Base-by-base conservation (phyloP, 1,284 basidiomycete species). In the Sutorius eximius region DNA sequence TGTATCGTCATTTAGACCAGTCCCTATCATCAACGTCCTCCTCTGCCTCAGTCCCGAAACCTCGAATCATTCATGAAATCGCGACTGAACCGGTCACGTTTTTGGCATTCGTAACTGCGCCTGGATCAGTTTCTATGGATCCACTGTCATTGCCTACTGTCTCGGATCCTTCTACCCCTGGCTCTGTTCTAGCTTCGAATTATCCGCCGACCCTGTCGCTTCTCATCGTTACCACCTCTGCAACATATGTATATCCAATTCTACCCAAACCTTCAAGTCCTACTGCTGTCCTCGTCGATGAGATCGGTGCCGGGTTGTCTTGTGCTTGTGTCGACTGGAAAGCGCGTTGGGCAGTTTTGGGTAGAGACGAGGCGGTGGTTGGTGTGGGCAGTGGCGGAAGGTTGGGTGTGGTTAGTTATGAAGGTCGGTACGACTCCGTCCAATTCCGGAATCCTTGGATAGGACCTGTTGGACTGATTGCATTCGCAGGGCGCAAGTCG, bases 351-450 rank as follows among this genome's bases (percentile, higher is more conserved):
- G 85, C 98, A 63, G 82, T 96, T 12, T 82, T 98, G 3, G 96
- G 95, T 0, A 77, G 91, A 52, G 92, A 97, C 50, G 96, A 98
- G 63, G 95, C 95, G 1, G 86, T 98, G 40, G 97, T 96, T 64
- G 77, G 92, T 9, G 93, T 92, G 66, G 87, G 89, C 0, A 82
- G 84, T 0, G 91, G 95, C 22, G 93, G 92, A 0, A 77, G 95
- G 51, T 89, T 92, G 1, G 83, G 89, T 0, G 95, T 90, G 58
- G 93, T 89, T 64, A 95, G 95, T 0, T 93, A 94, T 65, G 94
- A 97, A 77, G 94, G 93, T 88, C 53, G 45, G 69, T 41, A 42
- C 24, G 5, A 22, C 41, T n/a, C 15, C 18, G 1, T 29, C 29
- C 18, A 24, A 8, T 38, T 29, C 12, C 8, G 3, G 8, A 3